Evolutionary conservation across 768 basidiomycete genomes (phyloP), one percentile per base, ranked within the genome.

Genomic region (Suillus cothurnatus): DNA sequence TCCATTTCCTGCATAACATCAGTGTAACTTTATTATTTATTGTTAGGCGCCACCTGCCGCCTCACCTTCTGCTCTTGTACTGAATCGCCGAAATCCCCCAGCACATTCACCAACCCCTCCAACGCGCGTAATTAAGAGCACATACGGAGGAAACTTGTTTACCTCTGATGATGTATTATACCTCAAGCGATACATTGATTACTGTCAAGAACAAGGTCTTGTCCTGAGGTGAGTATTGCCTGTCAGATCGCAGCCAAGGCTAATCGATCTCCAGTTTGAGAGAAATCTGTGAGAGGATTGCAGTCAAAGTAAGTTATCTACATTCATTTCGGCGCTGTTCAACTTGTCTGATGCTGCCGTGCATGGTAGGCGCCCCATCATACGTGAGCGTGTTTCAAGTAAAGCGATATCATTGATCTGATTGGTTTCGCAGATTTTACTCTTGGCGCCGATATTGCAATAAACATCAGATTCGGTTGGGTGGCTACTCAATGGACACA

Each of bases 361-460:
- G 32, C 12, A 61, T 67, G 19, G 47, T 68, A 92, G 90, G 93
- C 93, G 32, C 93, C 93, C 21, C 93, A 95, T 76, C 93, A 95
- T 76, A 94, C 93, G 91, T 93, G 80, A 71, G 87, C 67, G 47
- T 7, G 17, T 32, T 21, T 45, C 17, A 12, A 6, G 7, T 17
- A 12, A 19, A 2, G 31, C 12, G 8, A 3, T 23, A 5, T 50
- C 45, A 12, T 23, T 17, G 52, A 32, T 17, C n/a, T 26, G 32
- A 64, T 57, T 34, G 61, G 65, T 47, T 26, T 61, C 61, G 26
- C 62, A 94, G 92, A 14, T 94, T 94, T 74, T 94, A 93, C 73
- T 94, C 93, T 1, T 95, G 93, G 93, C 85, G 93, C 47, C 86
- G 93, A 52, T 95, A 94, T 71, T 95, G 93, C 79, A 95, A 95